Evolutionary conservation across 129 eudicot genomes (phyloP).

Genomic region (Arctium lappa): DNA sequence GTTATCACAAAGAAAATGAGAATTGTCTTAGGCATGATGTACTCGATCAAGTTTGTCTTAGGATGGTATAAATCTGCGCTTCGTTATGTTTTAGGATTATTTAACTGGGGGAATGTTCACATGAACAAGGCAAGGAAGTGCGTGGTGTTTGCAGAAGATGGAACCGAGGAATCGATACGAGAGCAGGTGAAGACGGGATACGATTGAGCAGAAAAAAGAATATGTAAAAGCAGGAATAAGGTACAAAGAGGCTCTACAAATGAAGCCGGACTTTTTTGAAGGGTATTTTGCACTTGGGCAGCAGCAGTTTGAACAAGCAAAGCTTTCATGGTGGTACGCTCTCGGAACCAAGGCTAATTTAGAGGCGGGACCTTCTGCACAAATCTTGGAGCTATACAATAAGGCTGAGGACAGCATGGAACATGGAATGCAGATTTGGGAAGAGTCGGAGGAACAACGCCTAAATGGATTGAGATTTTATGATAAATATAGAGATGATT

Average conservation of each 20-base stretch:
- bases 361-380: constrained; percentile 44
- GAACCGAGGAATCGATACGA: constrained; percentile 40
- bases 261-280: constrained; percentile 39
- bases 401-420: constrained; percentile 97
- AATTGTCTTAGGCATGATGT: too few species aligned
- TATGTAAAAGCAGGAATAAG: constrained; percentile 40
- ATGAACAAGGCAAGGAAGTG: constrained; percentile 84
- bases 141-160: constrained; percentile 59
- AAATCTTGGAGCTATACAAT: constrained; percentile 68
- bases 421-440: constrained; percentile 95
- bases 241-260: constrained; percentile 25
- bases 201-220: constrained; percentile 82
- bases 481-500: constrained; percentile 56
- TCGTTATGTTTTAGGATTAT: constrained; percentile 81
- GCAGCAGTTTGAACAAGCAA: constrained; percentile 88
- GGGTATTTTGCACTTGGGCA: constrained; percentile 40
- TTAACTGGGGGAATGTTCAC: constrained; percentile 93
- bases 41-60: too few species aligned
- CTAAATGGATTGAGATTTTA: constrained; percentile 70
- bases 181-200: constrained; percentile 56
- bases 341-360: constrained; percentile 43
- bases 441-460: constrained; percentile 86
- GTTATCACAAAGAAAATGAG: too few species aligned
- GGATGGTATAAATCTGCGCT: too few species aligned
- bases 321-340: constrained; percentile 66